These are phyloP conservation scores for Spatholobus suberectus DNA, from an alignment of 306 rosid species.

Conservation along the genomic window DNA sequence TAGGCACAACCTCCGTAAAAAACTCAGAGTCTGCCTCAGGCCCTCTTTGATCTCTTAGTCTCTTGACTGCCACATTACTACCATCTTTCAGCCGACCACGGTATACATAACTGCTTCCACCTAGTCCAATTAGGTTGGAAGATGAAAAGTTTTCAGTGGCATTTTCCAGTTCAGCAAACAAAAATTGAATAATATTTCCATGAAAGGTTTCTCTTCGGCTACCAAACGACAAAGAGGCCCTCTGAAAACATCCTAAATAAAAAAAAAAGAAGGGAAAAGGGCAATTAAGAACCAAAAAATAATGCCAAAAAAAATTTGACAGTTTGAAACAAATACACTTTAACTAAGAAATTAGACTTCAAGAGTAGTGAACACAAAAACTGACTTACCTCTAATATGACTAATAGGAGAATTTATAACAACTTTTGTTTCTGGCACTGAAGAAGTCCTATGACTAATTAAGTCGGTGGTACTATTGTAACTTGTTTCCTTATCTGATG, in stretches of 20 bases:
- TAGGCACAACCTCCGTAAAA: constrained; percentile 73
- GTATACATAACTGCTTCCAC: constrained; percentile 94
- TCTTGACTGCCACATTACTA: constrained; percentile 78
- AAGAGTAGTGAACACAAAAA: constrained; percentile 18
- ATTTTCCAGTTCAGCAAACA: constrained; percentile 77
- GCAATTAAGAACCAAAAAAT: constrained; percentile 21
- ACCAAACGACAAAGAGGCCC: constrained; percentile 63
- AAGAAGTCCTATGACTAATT: constrained; percentile 62
- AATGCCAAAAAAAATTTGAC: background rate
- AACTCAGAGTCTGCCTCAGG: constrained; percentile 71
- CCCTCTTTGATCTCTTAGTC: constrained; percentile 72
- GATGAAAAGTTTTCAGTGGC: constrained; percentile 80
- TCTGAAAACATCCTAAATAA: constrained; percentile 78
- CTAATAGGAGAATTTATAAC: constrained; percentile 51
- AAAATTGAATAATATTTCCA: constrained; percentile 78
- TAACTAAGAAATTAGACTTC: background rate
- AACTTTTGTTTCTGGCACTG: constrained; percentile 57
- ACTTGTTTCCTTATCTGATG: constrained; percentile 74
- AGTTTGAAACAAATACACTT: constrained; percentile 10
- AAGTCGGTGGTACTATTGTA: constrained; percentile 69
- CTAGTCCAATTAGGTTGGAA: constrained; percentile 84
- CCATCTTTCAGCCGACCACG: constrained; percentile 77
- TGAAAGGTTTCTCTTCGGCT: constrained; percentile 59
- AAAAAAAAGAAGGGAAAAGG: constrained; percentile 13
- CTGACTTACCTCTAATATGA: constrained; percentile 57